Evolutionary conservation across 192 early-diverging fungal genomes (phyloP), one percentile per base, ranked within the genome.

Genomic region (Entrophospora sp.): DNA sequence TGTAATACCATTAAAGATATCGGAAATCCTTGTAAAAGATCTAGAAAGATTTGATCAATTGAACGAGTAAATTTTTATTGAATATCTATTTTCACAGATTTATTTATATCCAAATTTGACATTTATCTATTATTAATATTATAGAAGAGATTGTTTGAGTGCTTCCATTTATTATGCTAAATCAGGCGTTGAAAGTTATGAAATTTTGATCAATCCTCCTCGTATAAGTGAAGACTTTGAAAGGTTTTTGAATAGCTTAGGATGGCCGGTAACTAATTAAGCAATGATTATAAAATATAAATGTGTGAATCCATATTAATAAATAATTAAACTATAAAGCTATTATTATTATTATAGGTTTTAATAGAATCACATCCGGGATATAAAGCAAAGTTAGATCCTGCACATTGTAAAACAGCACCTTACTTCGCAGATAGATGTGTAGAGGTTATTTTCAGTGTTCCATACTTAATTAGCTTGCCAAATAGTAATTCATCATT

Each of bases 401-500:
- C 74, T 7, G 37, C 69, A 4, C 49, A 79, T 6, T 89, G 87
- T 63, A 71, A 77, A 30, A 83, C 82, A 3, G 76, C 83, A 0
- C 83, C 85, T 0, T 92, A 92, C 68, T 92, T 79, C 71, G 85
- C 87, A 1, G 82, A 83, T 48, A 69, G 83, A 18, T 81, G 69
- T 9, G 69, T 76, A 13, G 89, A 92, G 67, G 79, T 88, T 35
- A 75, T 91, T 31, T 89, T 90, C 60, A 81, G 88, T 68, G 74
- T 77, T 2, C 91, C 91, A 14, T 88, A 90, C 58, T 65, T 83
- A 38, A 73, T 88, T 42, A 36, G 66, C 4, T 22, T 37, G 25
- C 70, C 71, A n/a, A 43, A 30, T 30, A 0, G 35, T 52, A 14
- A 40, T 67, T 3, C 51, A 66, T 0, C 43, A 64, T 28, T 73